phyloP scores from a whole-genome alignment of 2,329 filamentous ascomycete genomes.

The Thelonectria blattea region DNA sequence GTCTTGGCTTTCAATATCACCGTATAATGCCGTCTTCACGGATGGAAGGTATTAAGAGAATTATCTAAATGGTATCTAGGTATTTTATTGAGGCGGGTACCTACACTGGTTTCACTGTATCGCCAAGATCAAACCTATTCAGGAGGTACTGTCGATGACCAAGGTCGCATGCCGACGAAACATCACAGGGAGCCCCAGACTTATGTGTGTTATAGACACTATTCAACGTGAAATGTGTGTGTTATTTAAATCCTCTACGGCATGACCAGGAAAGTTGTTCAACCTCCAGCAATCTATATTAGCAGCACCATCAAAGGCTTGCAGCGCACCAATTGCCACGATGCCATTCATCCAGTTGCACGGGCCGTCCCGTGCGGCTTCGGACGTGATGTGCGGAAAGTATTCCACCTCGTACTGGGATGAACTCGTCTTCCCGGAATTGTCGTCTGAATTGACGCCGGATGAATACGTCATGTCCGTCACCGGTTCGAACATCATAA shows the following conservation, averaged over 20 bases:
- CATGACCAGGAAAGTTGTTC: constrained; percentile 7
- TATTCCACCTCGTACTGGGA: constrained; percentile 14
- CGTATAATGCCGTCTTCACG: too few relatives aligned
- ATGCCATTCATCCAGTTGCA: constrained; percentile 20
- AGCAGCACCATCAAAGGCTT: background rate
- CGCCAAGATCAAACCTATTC: too few relatives aligned
- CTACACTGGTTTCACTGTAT: too few relatives aligned
- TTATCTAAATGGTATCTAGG: too few relatives aligned
- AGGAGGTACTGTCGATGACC: too few relatives aligned
- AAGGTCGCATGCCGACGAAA: too few relatives aligned
- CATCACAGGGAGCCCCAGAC: too few relatives aligned
- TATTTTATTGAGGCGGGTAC: too few relatives aligned
- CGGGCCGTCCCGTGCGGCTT: constrained; percentile 6
- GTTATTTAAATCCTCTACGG: constrained; percentile 7
- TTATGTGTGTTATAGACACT: too few relatives aligned
- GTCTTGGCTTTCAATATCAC: too few relatives aligned
- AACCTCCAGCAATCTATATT: constrained; percentile 15
- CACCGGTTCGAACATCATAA: constrained; percentile 2
- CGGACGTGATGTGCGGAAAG: constrained; percentile 13
- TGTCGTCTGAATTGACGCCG: constrained; percentile 1
- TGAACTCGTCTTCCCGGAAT: background rate
- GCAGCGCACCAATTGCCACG: constrained; percentile 10
- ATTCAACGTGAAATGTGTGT: too few relatives aligned
- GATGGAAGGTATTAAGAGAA: too few relatives aligned
- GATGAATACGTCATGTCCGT: constrained; percentile 9